Evolutionary conservation across 495 filamentous ascomycete species (phyloP), one percentile per base, ranked within the genome.

Genomic region (Penicillium cinerascens): DNA sequence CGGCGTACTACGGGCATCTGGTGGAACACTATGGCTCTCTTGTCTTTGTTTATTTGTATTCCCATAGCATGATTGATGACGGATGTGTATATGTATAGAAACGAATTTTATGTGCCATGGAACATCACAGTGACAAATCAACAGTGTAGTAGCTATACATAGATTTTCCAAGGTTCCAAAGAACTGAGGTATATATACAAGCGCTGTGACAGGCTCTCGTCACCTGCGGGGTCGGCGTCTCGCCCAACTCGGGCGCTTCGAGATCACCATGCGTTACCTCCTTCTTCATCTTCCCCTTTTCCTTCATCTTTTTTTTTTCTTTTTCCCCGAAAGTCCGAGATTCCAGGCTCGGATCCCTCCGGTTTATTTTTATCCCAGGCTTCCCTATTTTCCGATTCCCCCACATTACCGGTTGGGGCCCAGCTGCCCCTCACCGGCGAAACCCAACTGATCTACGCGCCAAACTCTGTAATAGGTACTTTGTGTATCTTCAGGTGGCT

Each of bases 181-280:
- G 13, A 33, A 3, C 38, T 18, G 38, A 41, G 29, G 16, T 16
- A 38, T 43, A 38, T 43, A 41, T 25, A 44, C 29, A 33, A 33
- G 29, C 29, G 29, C 29, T 4, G 29, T 33, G 29, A 44, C 46
- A 39, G 37, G 18, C n/a, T 29, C 48, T 52, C 40, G 49, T 61
- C 54, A 54, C 60, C 62, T 59, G 58, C 64, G 56, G 56, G 56
- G 58, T 61, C 53, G 47, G 52, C 60, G 56, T 54, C 54, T 60
- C 56, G 56, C 56, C 42, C 51, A 55, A 51, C 53, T 56, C 35
- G 29, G 49, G 60, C 56, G 57, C 42, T 38, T 59, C 48, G 47
- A 50, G 48, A 23, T 42, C 10, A 33, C 15, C 20, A 29, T 26
- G 20, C 55, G 47, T 45, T 13, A 27, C 44, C 27, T 42, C 27